These are phyloP conservation scores for Penicillium crystallinum DNA, from an alignment of 495 filamentous ascomycete genomes.

Conservation along the genomic window DNA sequence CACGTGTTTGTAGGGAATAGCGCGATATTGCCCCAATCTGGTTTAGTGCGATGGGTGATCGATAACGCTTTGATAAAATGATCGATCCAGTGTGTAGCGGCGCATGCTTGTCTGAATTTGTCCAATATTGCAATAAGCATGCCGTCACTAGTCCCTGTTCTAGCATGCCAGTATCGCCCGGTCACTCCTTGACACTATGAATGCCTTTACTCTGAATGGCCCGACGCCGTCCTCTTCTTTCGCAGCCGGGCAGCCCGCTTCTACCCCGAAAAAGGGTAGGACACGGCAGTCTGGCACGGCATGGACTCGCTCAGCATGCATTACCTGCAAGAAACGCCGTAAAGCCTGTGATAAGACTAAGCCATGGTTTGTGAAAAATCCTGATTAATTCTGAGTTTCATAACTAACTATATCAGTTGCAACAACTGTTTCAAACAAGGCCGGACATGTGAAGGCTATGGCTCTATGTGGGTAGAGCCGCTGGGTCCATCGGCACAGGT, in stretches of 20 bases:
- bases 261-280: conserved; percentile 19
- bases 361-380: conserved; percentile 27
- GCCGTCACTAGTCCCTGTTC: not conserved
- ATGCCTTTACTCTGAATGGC: conserved; percentile 10
- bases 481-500: conserved; percentile 31
- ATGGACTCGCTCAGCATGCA: conserved; percentile 42
- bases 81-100: not conserved
- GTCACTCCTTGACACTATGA: conserved; percentile 11
- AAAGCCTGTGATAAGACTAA: conserved; percentile 45
- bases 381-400: not conserved
- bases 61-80: conserved; percentile 3
- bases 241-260: not conserved
- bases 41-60: not conserved
- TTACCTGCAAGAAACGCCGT: conserved; percentile 42
- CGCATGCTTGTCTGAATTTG: conserved; percentile 1
- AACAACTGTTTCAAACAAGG: conserved; percentile 38
- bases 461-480: conserved; percentile 40
- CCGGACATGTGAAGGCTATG: conserved; percentile 39
- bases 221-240: conserved; percentile 4
- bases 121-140: conserved; percentile 6
- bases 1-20: not conserved
- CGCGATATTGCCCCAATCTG: not conserved
- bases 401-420: conserved; percentile 24
- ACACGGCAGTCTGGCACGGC: conserved; percentile 30
- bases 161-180: not conserved